A percentile compares a stretch with the other conserved stretches of the same genome.
phyloP scores from a whole-genome alignment of 2,329 filamentous ascomycete genomes.

The Epichloe scottii region DNA sequence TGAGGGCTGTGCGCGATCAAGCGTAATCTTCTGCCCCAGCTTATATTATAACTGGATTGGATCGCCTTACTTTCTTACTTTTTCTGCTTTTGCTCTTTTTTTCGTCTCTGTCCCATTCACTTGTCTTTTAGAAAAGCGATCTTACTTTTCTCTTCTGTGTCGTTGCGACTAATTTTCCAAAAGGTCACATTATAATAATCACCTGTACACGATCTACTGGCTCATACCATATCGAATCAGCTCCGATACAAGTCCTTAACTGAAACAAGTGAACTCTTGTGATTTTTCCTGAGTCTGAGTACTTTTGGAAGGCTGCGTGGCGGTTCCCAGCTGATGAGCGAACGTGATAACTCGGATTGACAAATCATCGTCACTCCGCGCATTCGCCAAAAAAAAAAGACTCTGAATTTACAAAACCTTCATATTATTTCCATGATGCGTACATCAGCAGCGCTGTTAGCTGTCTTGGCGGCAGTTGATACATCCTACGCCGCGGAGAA shows the following conservation, averaged over 20 bases:
- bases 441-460: neutral
- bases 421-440: neutral
- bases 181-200: no score
- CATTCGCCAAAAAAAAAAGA: no score
- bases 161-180: no score
- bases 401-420: neutral
- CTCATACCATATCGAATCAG: no score
- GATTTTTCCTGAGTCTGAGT: no score
- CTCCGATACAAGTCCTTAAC: no score
- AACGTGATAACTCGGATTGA: no score
- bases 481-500: constrained; percentile 20
- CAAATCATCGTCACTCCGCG: no score
- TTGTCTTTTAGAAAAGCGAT: neutral
- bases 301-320: no score
- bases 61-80: neutral
- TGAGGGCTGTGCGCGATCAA: neutral
- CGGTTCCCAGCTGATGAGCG: no score
- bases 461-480: neutral
- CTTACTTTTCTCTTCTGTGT: neutral
- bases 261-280: no score
- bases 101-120: neutral
- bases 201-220: no score
- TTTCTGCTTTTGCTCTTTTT: neutral
- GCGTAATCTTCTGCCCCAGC: neutral
- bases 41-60: neutral